Percentiles rank a stretch among this genome's conserved stretches.
These are phyloP conservation scores for Phytophthora sojae DNA, from an alignment of 352 stramenopile genomes.

Conservation along the genomic window DNA sequence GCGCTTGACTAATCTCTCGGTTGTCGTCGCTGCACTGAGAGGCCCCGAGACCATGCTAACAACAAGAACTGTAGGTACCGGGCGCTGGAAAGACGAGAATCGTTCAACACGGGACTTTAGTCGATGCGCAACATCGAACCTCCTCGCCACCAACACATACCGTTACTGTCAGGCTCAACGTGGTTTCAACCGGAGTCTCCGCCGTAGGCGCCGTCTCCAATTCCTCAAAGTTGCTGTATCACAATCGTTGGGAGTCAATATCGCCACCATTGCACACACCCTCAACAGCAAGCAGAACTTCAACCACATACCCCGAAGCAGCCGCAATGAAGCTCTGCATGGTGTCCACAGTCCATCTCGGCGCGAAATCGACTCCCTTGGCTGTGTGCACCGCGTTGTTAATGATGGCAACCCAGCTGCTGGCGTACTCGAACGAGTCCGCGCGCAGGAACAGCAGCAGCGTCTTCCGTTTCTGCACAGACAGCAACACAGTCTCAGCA, in stretches of 20 bases:
- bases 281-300: not conserved
- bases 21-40: constrained; percentile 25
- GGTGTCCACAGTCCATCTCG: constrained; percentile 72
- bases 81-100: constrained; percentile 13
- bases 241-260: not conserved
- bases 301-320: constrained; percentile 59
- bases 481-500: constrained; percentile 9
- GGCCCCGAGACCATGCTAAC: constrained; percentile 63
- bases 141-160: constrained; percentile 11
- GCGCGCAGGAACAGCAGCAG: constrained; percentile 83
- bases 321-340: constrained; percentile 79
- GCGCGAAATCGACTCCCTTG: constrained; percentile 69
- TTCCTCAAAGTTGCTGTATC: constrained; percentile 47
- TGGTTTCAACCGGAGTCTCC: constrained; percentile 34
- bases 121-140: not conserved
- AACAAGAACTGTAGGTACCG: constrained; percentile 57
- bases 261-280: not conserved
- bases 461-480: constrained; percentile 73
- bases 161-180: constrained; percentile 11
- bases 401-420: constrained; percentile 79
- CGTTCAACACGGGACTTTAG: not conserved
- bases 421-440: constrained; percentile 75
- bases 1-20: constrained; percentile 71
- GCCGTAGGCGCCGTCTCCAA: constrained; percentile 23
- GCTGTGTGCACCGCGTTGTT: constrained; percentile 81